Base-by-base conservation (phyloP, 768 basidiomycete genomes). In the Termitomyces sp. region DNA sequence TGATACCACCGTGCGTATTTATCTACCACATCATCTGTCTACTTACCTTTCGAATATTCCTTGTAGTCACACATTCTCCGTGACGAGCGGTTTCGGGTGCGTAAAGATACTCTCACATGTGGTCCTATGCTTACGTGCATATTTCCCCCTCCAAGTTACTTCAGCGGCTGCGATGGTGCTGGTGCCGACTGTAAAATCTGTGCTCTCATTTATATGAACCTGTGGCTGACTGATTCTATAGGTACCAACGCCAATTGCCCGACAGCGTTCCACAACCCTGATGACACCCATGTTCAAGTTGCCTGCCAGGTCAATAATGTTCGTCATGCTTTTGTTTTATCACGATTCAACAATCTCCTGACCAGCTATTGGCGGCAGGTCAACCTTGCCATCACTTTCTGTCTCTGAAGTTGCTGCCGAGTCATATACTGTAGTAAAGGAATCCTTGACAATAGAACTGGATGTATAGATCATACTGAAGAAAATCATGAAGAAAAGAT, bases 1-100 rank as follows among this genome's bases (percentile, higher is more conserved):
- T 78, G 20, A 80, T 81, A 45, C 70, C 79, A 7, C 78, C 78
- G 78, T 80, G 61, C 56, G 78, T 69, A 16, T 18, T 65, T 63
- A 7, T 64, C 64, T 40, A 62, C 35, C 22, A 9, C 35, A 36
- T 33, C 12, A 8, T 33, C 40, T 20, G 6, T 55, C 32, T 24
- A 44, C 40, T 40, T 20, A 44, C 7, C n/a, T 44, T 32, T 0
- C 9, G n/a, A 32, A 35, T 33, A 22, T 13, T 28, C 9, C 33
- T 13, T 61, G 1, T 42, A 80, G 79, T 15, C 78, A 74, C 55
- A 40, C 70, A 0, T 81, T 78, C 70, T 77, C 75, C 11, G 77
- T 79, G 4, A 71, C 75, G 7, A 68, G 73, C 42, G 76, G 78
- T 36, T 80, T 81, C 58, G 72, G 71, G 78, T 78, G 58, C 13